Evolutionary conservation across 2,329 filamentous ascomycete species (phyloP), one percentile per base, ranked within the genome.

Genomic region (Apiospora arundinis): DNA sequence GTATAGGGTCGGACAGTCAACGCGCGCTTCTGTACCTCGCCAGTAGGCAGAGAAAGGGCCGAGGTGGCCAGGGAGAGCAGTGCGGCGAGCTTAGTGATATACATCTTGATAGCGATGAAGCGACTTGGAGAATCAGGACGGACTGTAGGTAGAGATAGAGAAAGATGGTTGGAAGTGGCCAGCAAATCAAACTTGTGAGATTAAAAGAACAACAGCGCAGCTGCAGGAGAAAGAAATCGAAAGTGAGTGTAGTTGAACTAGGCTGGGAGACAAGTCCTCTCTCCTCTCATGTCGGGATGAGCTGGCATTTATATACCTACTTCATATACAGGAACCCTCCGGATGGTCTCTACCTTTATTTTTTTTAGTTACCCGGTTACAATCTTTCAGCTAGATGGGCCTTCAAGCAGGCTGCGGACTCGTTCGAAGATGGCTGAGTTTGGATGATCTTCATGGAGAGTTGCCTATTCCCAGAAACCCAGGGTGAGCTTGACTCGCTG

Each of bases 51-150:
- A 8, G 69, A 66, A 16, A 72, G 25, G 25, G 71, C 45, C 60
- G 68, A 42, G 32, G 37, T 23, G 40, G 69, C 69, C 7, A 72
- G n/a, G 18, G 71, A 66, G 42, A 72, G 45, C 11, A 72, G 5
- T 8, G 65, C 28, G 63, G 69, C 69, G 44, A 70, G 23, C 6
- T 56, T 69, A 52, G 69, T 63, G 37, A 72, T 69, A 21, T 70
- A 56, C 71, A 72, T 72, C 12, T 74, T 82, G 77, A 45, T 40
- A 67, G 65, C 18, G 46, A 21, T 14, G 28, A 12, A 9, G 46
- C 18, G n/a, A 25, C 3, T 32, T 16, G 14, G 9, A 18, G 37
- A 45, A 32, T 67, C 16, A 2, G 60, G 14, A 32, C 9, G 32
- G 67, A 8, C 48, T 40, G 28, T 18, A 16, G 42, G 21, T n/a